phyloP scores from a whole-genome alignment of 768 basidiomycete genomes.

The Suillus variegatus region DNA sequence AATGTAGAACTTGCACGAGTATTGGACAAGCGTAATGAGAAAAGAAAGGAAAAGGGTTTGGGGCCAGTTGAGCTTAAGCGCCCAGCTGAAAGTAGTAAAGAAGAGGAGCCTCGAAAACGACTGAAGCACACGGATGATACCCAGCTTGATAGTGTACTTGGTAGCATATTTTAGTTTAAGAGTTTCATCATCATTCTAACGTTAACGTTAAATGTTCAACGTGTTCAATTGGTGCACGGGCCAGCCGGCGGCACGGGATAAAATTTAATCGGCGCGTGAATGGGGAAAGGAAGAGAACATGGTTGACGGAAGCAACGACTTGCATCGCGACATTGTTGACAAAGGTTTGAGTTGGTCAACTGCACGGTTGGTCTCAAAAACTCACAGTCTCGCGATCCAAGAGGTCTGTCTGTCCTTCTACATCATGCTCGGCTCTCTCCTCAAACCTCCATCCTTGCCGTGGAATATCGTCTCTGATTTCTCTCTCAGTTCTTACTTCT shows the following conservation, averaged over 20 bases:
- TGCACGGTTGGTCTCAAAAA: constrained; percentile 33
- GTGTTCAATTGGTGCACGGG: constrained; percentile 13
- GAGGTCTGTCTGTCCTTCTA: constrained; percentile 92
- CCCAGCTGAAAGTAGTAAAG: constrained; percentile 13
- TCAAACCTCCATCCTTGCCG: constrained; percentile 59
- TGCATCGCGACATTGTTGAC: constrained; percentile 61
- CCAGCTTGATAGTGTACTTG: constrained; percentile 46
- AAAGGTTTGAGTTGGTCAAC: constrained; percentile 39
- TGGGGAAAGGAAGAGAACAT: constrained; percentile 17
- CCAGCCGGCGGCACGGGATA: constrained; percentile 11
- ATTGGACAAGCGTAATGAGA: constrained; percentile 76
- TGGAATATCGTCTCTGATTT: constrained; percentile 46
- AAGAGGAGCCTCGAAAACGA: constrained; percentile 14
- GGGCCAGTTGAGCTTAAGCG: constrained; percentile 37
- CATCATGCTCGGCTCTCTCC: constrained; percentile 82
- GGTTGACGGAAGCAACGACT: constrained; percentile 18
- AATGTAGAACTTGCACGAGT: constrained; percentile 93
- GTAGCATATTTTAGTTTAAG: constrained; percentile 50
- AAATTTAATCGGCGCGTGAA: constrained; percentile 27
- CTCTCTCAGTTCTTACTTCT: constrained; percentile 44
- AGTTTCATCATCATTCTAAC: no score
- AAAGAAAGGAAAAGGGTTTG: constrained; percentile 59
- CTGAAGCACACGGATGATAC: constrained; percentile 11
- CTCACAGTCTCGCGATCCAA: constrained; percentile 54
- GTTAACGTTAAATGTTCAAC: constrained; percentile 4